A percentile compares a stretch with the other conserved stretches of the same genome.
Evolutionary conservation across 2,329 filamentous ascomycete genomes (phyloP).

Genomic region (Cyphellophora europaea): DNA sequence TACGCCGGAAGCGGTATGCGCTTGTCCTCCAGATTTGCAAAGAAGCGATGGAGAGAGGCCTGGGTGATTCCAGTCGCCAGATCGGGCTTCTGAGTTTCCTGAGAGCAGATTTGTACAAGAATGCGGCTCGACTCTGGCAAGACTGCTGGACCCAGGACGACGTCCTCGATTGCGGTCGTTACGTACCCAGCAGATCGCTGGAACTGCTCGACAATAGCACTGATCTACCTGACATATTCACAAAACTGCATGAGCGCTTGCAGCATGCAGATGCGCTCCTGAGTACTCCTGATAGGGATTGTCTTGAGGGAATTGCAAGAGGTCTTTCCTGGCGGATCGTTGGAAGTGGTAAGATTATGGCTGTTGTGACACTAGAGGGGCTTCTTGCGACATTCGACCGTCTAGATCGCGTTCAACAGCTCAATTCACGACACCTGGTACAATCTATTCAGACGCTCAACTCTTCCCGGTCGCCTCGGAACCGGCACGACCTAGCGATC

Average conservation of each 20-base stretch:
- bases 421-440: conserved; percentile 7
- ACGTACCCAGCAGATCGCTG: neutral
- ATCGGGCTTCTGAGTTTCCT: conserved; percentile 24
- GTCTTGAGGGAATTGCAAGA: neutral
- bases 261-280: conserved; percentile 3
- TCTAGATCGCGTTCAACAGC: conserved; percentile 2
- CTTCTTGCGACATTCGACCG: conserved; percentile 12
- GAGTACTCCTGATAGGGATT: neutral
- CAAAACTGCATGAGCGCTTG: conserved; percentile 19
- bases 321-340: conserved; percentile 5
- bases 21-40: conserved; percentile 31
- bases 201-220: conserved; percentile 1
- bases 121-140: conserved; percentile 23
- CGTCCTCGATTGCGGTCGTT: too few relatives aligned
- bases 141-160: conserved; percentile 6
- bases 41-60: conserved; percentile 24
- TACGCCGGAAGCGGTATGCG: conserved; percentile 9
- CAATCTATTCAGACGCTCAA: conserved; percentile 22
- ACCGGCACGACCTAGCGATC: conserved; percentile 17
- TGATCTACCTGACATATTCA: conserved; percentile 16
- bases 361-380: conserved; percentile 9
- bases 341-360: conserved; percentile 11
- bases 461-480: conserved; percentile 16
- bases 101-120: conserved; percentile 24
- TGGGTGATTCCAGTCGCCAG: conserved; percentile 22